Percentiles rank a stretch among this genome's conserved stretches.
Conservation (phyloP, 768 basidiomycete genomes). For the Boletellus sp. region DNA sequence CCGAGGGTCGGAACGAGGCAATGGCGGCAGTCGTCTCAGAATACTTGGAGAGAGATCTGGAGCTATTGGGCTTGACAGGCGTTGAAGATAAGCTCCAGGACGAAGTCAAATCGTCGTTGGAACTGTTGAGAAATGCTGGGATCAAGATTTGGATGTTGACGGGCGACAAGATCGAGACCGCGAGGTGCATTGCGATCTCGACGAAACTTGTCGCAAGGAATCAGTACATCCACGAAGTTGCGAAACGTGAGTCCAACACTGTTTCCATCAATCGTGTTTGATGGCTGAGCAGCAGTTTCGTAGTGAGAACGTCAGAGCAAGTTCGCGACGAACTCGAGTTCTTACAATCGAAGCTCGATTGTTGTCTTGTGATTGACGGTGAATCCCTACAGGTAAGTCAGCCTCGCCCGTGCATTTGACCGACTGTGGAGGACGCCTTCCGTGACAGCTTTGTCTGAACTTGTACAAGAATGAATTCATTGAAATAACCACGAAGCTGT, state of each 20-base stretch:
- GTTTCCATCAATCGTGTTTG: not conserved
- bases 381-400: constrained; percentile 81
- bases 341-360: constrained; percentile 90
- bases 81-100: constrained; percentile 99
- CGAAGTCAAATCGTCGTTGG: constrained; percentile 90
- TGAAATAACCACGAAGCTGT: constrained; percentile 92
- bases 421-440: not conserved
- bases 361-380: constrained; percentile 97
- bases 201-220: constrained; percentile 94
- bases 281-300: constrained; percentile 1
- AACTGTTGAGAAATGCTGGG: constrained; percentile 90
- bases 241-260: constrained; percentile 59
- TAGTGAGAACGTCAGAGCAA: constrained; percentile 83
- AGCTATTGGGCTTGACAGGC: constrained; percentile 92
- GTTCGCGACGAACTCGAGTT: constrained; percentile 89
- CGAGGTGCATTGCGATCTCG: constrained; percentile 95
- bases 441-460: constrained; percentile 76
- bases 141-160: constrained; percentile 99
- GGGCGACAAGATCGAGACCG: constrained; percentile 98
- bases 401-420: not conserved
- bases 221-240: constrained; percentile 96
- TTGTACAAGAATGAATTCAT: constrained; percentile 93
- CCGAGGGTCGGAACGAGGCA: constrained; percentile 79
- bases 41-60: constrained; percentile 83
- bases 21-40: constrained; percentile 72